Percentiles rank a stretch among this genome's conserved stretches.
Conservation (phyloP, 2,329 filamentous ascomycete species). For the Fulvia fulva region DNA sequence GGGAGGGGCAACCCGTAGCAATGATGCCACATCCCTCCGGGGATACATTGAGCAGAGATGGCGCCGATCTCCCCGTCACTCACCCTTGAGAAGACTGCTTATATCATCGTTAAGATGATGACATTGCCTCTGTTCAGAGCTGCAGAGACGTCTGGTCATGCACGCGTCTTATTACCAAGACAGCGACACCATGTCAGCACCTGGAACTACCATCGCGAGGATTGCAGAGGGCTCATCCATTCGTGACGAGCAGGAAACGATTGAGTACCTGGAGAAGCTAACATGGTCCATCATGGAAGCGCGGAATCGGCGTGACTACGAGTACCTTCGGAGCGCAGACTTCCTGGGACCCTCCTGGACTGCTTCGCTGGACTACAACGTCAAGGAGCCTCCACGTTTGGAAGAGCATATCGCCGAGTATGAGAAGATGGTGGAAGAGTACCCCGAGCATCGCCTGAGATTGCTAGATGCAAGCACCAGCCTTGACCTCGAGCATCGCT, state of each 20-base stretch:
- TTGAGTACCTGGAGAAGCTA: neutral
- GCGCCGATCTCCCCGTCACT: too few relatives aligned
- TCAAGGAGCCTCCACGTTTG: neutral
- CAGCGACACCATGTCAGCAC: neutral
- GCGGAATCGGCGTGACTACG: neutral
- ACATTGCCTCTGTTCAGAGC: neutral
- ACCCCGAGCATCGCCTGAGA: neutral
- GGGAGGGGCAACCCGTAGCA: too few relatives aligned
- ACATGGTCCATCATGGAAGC: neutral
- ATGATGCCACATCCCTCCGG: too few relatives aligned
- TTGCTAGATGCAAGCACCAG: neutral
- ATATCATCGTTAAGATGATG: neutral
- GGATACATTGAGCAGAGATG: too few relatives aligned
- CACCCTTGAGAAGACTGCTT: too few relatives aligned
- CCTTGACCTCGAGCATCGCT: neutral
- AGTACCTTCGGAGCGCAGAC: neutral
- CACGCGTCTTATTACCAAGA: neutral
- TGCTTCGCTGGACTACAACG: neutral
- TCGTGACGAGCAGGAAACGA: constrained; percentile 3
- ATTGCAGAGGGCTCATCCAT: neutral
- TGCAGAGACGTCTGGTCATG: neutral
- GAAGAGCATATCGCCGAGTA: neutral
- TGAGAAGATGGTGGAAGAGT: neutral
- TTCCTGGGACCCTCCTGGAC: neutral
- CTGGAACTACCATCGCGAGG: neutral